These are phyloP conservation scores for Sporothrix globosa DNA, from an alignment of 2,329 filamentous ascomycete species.

Conservation along the genomic window DNA sequence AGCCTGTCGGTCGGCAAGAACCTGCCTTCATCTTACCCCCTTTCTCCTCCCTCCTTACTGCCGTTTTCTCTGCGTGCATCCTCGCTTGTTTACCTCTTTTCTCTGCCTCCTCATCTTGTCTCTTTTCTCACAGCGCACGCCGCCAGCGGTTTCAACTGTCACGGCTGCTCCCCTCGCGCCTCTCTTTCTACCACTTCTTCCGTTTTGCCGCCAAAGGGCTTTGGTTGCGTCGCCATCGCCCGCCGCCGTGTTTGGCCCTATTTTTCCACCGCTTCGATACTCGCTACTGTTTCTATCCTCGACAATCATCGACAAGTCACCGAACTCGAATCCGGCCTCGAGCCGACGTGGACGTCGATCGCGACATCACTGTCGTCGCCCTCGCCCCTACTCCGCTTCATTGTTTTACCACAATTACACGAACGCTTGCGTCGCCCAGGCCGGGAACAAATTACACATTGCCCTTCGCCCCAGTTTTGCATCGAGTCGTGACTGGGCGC, in stretches of 20 bases:
- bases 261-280: not conserved
- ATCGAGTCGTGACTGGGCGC: conserved; percentile 24
- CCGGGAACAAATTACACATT: not conserved
- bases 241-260: not conserved
- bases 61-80: not conserved
- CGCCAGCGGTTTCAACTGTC: not conserved
- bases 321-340: not conserved
- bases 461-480: conserved; percentile 19
- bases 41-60: not conserved
- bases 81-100: not conserved
- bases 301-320: not conserved
- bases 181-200: conserved; percentile 17
- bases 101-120: not conserved
- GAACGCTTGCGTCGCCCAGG: not conserved
- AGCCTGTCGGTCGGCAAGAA: not conserved
- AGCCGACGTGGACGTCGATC: not conserved
- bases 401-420: not conserved
- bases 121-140: not conserved
- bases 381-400: not conserved
- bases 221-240: not conserved
- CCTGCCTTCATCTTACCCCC: not conserved
- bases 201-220: conserved; percentile 21
- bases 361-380: not conserved
- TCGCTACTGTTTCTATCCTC: not conserved
- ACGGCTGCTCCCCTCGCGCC: not conserved